A percentile compares a stretch with the other conserved stretches of the same genome.
phyloP scores from a whole-genome alignment of 768 basidiomycete genomes.

The Pisolithus orientalis region DNA sequence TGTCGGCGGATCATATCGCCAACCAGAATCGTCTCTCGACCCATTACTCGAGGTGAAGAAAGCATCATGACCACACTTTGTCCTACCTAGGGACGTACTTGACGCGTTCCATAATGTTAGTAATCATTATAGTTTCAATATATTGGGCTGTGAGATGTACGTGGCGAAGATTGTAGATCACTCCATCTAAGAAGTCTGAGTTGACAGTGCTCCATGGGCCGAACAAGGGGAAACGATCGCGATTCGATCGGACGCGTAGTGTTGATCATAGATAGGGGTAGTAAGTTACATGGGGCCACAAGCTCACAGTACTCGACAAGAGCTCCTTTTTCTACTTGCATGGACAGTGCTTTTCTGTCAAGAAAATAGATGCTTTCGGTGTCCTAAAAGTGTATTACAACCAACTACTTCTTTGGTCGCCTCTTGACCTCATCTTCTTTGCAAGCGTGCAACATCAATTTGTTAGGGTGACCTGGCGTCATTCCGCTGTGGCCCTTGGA shows the following conservation, averaged over 20 bases:
- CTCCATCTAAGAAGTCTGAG: too few species aligned
- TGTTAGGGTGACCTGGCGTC: constrained; percentile 63
- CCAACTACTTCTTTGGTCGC: constrained; percentile 32
- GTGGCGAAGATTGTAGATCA: neutral
- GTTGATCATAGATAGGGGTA: too few species aligned
- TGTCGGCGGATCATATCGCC: constrained; percentile 78
- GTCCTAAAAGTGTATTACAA: neutral
- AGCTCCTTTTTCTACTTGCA: too few species aligned
- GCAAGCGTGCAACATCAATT: constrained; percentile 78
- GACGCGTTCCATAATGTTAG: neutral
- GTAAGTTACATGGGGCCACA: too few species aligned
- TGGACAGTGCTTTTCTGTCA: too few species aligned
- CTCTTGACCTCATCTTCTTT: constrained; percentile 86
- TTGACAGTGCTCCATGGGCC: too few species aligned
- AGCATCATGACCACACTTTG: constrained; percentile 3
- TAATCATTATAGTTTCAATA: neutral
- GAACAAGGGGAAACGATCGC: too few species aligned
- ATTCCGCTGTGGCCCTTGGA: constrained; percentile 87
- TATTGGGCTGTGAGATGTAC: neutral
- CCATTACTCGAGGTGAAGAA: constrained; percentile 61
- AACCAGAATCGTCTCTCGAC: constrained; percentile 78
- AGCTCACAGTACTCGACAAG: too few species aligned
- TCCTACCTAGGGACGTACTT: neutral
- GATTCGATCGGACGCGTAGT: too few species aligned
- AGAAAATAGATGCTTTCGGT: too few species aligned